These are phyloP conservation scores for Salinomyces thailandicus DNA, from an alignment of 2,329 filamentous ascomycete genomes.

Conservation along the genomic window DNA sequence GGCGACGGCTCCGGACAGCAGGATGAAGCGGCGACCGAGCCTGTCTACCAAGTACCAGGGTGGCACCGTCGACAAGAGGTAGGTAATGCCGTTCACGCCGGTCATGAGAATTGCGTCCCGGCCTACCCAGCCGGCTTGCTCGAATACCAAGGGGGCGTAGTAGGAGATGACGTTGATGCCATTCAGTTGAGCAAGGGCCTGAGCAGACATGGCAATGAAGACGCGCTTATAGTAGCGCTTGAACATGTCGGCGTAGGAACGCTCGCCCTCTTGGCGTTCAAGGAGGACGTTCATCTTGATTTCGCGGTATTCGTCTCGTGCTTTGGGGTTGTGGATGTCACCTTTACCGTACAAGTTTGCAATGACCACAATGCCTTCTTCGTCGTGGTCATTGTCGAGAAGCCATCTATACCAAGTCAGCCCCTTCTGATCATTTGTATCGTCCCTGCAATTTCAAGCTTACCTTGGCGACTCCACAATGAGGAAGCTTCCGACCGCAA, in stretches of 20 bases:
- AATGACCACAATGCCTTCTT: constrained; percentile 96
- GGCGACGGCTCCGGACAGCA: constrained; percentile 77
- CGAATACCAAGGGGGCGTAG: constrained; percentile 92
- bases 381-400: constrained; percentile 92
- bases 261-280: constrained; percentile 87
- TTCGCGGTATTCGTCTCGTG: constrained; percentile 90
- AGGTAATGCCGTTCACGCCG: constrained; percentile 86
- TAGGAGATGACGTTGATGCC: constrained; percentile 99
- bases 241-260: constrained; percentile 91
- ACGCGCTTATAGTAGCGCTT: constrained; percentile 81
- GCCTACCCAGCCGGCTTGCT: constrained; percentile 90
- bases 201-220: constrained; percentile 97
- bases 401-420: constrained; percentile 66
- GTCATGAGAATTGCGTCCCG: constrained; percentile 93
- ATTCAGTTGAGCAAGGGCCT: constrained; percentile 90
- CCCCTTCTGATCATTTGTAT: constrained; percentile 1
- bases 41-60: constrained; percentile 95
- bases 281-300: constrained; percentile 98
- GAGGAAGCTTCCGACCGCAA: constrained; percentile 75
- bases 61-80: constrained; percentile 82
- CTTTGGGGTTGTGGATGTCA: constrained; percentile 86
- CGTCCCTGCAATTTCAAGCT: constrained; percentile 10
- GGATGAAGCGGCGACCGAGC: constrained; percentile 79
- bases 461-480: constrained; percentile 95
- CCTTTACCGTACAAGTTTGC: constrained; percentile 93